These are phyloP conservation scores for Dactylellina drechsleri DNA, from an alignment of 2,329 filamentous ascomycete genomes.

Conservation along the genomic window DNA sequence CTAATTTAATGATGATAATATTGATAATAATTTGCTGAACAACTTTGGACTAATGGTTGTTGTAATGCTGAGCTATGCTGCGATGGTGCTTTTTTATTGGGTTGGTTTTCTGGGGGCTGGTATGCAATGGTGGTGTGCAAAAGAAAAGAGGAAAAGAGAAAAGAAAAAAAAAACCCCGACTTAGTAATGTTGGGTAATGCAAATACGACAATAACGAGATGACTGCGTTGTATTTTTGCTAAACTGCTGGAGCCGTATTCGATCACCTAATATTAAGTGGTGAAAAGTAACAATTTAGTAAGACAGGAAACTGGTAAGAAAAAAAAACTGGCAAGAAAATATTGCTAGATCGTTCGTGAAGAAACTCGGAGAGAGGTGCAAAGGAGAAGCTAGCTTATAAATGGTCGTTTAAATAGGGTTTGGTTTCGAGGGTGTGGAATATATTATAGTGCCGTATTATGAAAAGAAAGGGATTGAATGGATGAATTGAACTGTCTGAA, in stretches of 20 bases:
- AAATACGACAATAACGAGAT: conserved; percentile 21
- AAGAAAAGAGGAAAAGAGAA: no score
- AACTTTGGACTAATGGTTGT: conserved; percentile 33
- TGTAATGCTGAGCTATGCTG: conserved; percentile 11
- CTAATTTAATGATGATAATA: no score
- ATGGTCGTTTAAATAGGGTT: background rate
- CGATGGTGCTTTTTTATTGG: background rate
- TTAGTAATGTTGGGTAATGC: conserved; percentile 33
- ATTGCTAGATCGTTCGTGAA: background rate
- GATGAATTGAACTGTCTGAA: background rate
- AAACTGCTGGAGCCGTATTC: conserved; percentile 3
- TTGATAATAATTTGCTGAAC: background rate
- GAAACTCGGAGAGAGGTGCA: no score
- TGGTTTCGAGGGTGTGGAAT: no score
- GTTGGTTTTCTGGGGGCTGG: conserved; percentile 1
- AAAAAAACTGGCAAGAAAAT: background rate
- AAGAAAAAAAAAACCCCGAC: background rate
- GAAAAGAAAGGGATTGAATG: no score
- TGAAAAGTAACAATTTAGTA: conserved; percentile 31
- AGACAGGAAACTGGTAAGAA: conserved; percentile 25
- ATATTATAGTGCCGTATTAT: no score
- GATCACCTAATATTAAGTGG: conserved; percentile 35
- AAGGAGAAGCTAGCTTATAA: conserved; percentile 23
- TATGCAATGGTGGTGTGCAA: background rate
- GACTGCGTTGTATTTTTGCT: conserved; percentile 45